These are phyloP conservation scores for Chenopodium album DNA, from an alignment of 148 eudicot species.

Conservation along the genomic window DNA sequence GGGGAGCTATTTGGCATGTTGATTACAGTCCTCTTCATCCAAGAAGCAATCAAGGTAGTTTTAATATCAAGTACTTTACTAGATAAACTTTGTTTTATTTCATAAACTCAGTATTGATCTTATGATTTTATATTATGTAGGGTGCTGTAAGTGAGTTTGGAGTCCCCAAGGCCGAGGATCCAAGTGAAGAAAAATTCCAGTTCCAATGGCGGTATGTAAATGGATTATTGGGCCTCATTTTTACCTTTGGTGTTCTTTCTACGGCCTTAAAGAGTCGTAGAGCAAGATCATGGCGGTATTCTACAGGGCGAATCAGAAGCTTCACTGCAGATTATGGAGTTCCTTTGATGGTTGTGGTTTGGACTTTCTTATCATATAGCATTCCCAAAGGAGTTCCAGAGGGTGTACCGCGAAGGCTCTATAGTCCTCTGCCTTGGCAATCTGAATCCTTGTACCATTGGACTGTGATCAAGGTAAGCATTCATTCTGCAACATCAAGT, in stretches of 20 bases:
- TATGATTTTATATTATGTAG: conserved; percentile 17
- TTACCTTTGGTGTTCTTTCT: conserved; percentile 57
- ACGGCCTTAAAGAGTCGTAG: conserved; percentile 58
- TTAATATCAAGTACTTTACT: background rate
- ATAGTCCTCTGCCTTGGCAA: conserved; percentile 86
- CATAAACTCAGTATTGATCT: background rate
- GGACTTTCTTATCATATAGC: conserved; percentile 69
- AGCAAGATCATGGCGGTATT: conserved; percentile 74
- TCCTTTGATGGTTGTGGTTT: conserved; percentile 73
- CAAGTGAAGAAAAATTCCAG: conserved; percentile 27
- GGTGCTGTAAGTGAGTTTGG: conserved; percentile 58
- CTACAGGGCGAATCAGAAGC: conserved; percentile 60
- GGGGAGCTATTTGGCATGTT: conserved; percentile 76
- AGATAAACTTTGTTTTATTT: background rate
- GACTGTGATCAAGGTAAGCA: conserved; percentile 72
- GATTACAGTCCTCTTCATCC: conserved; percentile 65
- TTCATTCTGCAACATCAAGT: background rate
- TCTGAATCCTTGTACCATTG: conserved; percentile 64
- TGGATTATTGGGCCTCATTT: conserved; percentile 63
- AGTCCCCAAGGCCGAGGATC: conserved; percentile 38
- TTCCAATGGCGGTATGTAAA: conserved; percentile 69
- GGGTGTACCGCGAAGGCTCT: conserved; percentile 82
- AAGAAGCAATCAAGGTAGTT: conserved; percentile 68
- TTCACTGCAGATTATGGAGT: conserved; percentile 92
- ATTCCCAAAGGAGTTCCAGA: conserved; percentile 55